Conservation (phyloP, 2,329 filamentous ascomycete genomes). For the Clonostachys rosea region DNA sequence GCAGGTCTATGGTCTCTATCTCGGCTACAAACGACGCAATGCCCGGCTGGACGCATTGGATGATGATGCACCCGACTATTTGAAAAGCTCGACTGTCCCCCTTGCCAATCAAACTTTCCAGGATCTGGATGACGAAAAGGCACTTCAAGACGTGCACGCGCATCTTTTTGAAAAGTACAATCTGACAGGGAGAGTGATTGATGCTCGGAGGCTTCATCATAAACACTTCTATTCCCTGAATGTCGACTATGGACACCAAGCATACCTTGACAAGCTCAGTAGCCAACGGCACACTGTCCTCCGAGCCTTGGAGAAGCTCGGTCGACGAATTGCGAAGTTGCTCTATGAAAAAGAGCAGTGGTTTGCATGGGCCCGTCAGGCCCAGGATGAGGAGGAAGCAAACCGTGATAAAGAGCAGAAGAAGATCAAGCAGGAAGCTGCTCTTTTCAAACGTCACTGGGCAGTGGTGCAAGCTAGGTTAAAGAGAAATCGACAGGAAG, state of each 20-base stretch:
- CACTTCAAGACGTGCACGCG: slow-evolving; percentile 7
- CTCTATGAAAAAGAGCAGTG: slow-evolving; percentile 14
- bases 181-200: slow-evolving; percentile 12
- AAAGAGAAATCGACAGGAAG: slow-evolving; percentile 9
- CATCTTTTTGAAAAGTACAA: slow-evolving; percentile 13
- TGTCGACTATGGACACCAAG: slow-evolving; percentile 15
- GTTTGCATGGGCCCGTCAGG: slow-evolving; percentile 14
- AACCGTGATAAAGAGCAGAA: slow-evolving; percentile 17
- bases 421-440: slow-evolving; percentile 17
- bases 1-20: slow-evolving; percentile 13
- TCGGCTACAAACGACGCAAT: slow-evolving; percentile 17
- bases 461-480: slow-evolving; percentile 14
- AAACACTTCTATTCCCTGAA: slow-evolving; percentile 14
- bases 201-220: slow-evolving; percentile 15
- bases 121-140: slow-evolving; percentile 4
- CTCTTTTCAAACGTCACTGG: slow-evolving; percentile 15
- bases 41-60: slow-evolving; percentile 11
- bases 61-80: slow-evolving; percentile 5
- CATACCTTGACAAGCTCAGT: slow-evolving; percentile 15
- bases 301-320: slow-evolving; percentile 7
- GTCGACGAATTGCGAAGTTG: slow-evolving; percentile 9
- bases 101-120: slow-evolving; percentile 14
- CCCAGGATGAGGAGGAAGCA: slow-evolving; percentile 13
- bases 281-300: slow-evolving; percentile 10
- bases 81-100: slow-evolving; percentile 5